phyloP scores from a whole-genome alignment of 306 rosid species.

The Leucaena leucocephala region DNA sequence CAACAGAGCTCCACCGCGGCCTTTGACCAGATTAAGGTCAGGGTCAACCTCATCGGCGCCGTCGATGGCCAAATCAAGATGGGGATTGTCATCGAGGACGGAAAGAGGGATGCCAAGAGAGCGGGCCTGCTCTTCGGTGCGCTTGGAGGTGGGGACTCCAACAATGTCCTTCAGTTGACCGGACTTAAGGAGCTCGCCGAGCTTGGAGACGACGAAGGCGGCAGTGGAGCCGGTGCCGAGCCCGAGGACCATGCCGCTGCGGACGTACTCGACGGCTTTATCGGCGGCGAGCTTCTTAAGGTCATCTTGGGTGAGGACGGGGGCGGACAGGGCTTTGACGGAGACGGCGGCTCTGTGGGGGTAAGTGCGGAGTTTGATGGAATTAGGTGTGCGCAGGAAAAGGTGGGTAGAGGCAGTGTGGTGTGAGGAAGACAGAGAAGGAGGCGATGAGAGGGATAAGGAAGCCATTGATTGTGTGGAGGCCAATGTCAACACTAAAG shows the following conservation, averaged over 20 bases:
- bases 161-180: constrained; percentile 67
- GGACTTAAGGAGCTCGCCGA: constrained; percentile 62
- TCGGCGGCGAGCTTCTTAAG: constrained; percentile 67
- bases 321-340: constrained; percentile 59
- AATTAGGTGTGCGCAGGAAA: constrained; percentile 49
- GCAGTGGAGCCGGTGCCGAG: constrained; percentile 95
- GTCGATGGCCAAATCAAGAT: constrained; percentile 76
- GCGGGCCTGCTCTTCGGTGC: constrained; percentile 88
- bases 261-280: constrained; percentile 68
- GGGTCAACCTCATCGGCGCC: constrained; percentile 94
- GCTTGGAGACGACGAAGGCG: constrained; percentile 83
- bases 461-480: constrained; percentile 59
- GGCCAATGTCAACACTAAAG: background rate
- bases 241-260: constrained; percentile 85
- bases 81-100: constrained; percentile 71
- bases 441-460: constrained; percentile 60
- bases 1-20: constrained; percentile 79
- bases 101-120: constrained; percentile 79
- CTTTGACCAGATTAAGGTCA: constrained; percentile 70
- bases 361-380: constrained; percentile 50
- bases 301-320: constrained; percentile 74
- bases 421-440: constrained; percentile 58
- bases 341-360: constrained; percentile 34
- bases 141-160: constrained; percentile 81
- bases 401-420: constrained; percentile 53